Evolutionary conservation across 202 grass and related monocot species (phyloP), one percentile per base, ranked within the genome.

Genomic region (Tripidium arundinaceum): DNA sequence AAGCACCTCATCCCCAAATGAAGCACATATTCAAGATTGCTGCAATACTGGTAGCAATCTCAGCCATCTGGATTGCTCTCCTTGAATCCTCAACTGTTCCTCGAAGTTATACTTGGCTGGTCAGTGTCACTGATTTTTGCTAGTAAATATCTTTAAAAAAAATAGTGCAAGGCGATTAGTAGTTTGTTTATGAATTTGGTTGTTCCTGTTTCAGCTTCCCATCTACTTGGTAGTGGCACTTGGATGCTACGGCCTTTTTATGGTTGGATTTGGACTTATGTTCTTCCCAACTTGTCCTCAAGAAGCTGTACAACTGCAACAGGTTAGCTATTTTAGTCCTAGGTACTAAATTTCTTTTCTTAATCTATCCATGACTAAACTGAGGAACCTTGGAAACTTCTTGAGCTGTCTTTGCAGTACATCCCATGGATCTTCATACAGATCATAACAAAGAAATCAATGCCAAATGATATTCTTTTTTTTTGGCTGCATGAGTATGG

Each of bases 171-270:
- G 11, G 10, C 2, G 8, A 42, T 72, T 81, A 29, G 0, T n/a
- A 52, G 14, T 12, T 47, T 26, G 45, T 52, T 39, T 71, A 2
- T 74, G 18, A 21, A 24, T 34, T 57, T 43, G 37, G 33, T 14
- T 78, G 21, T 66, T 62, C 12, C 54, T 71, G 47, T 59, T 85
- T 71, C 79, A 98, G 96, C 92, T 98, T 90, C 90, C 90, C 31
- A 80, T 98, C 84, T 94, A 97, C 83, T 59, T 89, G 57, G 83
- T 94, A 60, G 87, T 94, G 76, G 83, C 84, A 15, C 82, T 98
- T 64, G 92, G 96, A 19, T 98, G 96, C 65, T 98, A 98, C 21
- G 92, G 96, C 24, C 84, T 98, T 89, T 92, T 98, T 28, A 95
- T 98, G 90, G 90, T 95, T 88, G 90, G 92, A 78, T 74, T 86